phyloP scores from a whole-genome alignment of 495 filamentous ascomycete species.

The Penicillium odoratum region DNA sequence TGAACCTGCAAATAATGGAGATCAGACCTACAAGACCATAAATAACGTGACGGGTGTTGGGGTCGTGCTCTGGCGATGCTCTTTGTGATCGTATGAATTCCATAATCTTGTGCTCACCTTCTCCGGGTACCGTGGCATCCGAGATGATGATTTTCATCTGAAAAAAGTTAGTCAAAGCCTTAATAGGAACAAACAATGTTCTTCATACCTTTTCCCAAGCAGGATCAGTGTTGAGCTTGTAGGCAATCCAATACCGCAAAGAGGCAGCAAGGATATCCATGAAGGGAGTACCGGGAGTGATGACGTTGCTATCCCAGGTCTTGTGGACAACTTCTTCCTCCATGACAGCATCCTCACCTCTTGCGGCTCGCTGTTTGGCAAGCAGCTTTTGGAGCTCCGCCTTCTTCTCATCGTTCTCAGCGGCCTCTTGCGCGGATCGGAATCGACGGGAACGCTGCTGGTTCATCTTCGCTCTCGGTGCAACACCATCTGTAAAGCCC shows the following conservation, averaged over 20 bases:
- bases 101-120: constrained; percentile 99
- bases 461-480: constrained; percentile 95
- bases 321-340: constrained; percentile 73
- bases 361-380: constrained; percentile 62
- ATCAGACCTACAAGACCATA: constrained; percentile 65
- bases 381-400: constrained; percentile 81
- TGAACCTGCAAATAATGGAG: not conserved
- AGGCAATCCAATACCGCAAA: constrained; percentile 91
- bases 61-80: constrained; percentile 84
- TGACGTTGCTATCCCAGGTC: constrained; percentile 95
- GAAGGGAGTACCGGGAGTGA: constrained; percentile 97
- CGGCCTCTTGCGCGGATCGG: constrained; percentile 89
- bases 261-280: constrained; percentile 96
- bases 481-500: constrained; percentile 74
- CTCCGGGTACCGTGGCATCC: constrained; percentile 94
- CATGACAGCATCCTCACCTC: constrained; percentile 54
- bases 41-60: constrained; percentile 94
- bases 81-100: constrained; percentile 94
- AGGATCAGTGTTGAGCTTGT: constrained; percentile 96
- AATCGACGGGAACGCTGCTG: constrained; percentile 91
- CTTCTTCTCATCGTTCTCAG: constrained; percentile 90
- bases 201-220: constrained; percentile 76
- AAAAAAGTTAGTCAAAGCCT: constrained; percentile 22
- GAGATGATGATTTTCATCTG: constrained; percentile 95
- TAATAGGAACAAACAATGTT: not conserved